Evolutionary conservation across 2,329 filamentous ascomycete genomes (phyloP).

Genomic region (Clonostachys chloroleuca): DNA sequence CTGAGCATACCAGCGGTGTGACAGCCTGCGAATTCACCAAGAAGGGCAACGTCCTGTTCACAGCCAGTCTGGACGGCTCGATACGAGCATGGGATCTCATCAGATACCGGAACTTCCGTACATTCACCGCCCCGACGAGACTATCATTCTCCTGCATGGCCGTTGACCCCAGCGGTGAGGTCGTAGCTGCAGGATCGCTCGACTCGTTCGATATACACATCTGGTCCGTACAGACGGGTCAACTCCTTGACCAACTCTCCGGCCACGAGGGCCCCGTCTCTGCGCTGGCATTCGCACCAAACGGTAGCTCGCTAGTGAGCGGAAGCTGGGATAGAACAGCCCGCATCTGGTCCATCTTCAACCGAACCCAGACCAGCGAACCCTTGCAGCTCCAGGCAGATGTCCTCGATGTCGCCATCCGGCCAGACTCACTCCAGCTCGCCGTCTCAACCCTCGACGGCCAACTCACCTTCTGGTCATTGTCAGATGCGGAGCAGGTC

Average conservation of each 20-base stretch:
- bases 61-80: constrained; percentile 89
- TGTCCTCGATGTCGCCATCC: constrained; percentile 78
- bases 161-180: constrained; percentile 95
- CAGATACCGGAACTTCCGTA: constrained; percentile 93
- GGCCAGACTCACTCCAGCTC: constrained; percentile 87
- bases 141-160: constrained; percentile 91
- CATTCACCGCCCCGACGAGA: constrained; percentile 89
- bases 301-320: constrained; percentile 78
- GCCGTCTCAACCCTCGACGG: constrained; percentile 91
- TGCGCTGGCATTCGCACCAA: constrained; percentile 81
- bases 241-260: constrained; percentile 83
- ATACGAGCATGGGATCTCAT: constrained; percentile 95
- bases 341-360: constrained; percentile 93
- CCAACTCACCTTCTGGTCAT: constrained; percentile 91
- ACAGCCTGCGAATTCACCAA: constrained; percentile 94
- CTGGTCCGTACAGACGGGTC: constrained; percentile 97
- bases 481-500: constrained; percentile 82
- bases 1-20: constrained; percentile 90
- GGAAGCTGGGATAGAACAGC: constrained; percentile 97
- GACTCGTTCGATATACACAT: constrained; percentile 98
- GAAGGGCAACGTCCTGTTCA: constrained; percentile 93
- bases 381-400: constrained; percentile 90
- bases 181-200: constrained; percentile 89
- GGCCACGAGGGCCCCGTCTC: constrained; percentile 95
- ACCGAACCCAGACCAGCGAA: constrained; percentile 89